Evolutionary conservation across 116 monocot genomes (phyloP).

Genomic region (Zostera marina): DNA sequence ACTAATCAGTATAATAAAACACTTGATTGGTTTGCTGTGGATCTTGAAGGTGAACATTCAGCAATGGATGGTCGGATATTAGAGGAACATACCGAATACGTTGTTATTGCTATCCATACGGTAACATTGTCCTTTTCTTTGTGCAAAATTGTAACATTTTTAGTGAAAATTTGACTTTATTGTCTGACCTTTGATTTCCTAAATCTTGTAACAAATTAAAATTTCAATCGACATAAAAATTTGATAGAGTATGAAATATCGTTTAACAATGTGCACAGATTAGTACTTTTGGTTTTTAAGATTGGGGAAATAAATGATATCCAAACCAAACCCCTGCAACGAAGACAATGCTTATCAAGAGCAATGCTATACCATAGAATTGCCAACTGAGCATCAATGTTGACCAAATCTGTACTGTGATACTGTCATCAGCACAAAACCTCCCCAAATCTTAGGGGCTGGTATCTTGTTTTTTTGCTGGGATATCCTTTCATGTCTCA

Average conservation of each 20-base stretch:
- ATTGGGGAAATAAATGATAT: too few relatives aligned
- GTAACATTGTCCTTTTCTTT: slow-evolving; percentile 23
- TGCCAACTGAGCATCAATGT: too few relatives aligned
- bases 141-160: neutral
- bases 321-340: too few relatives aligned
- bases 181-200: neutral
- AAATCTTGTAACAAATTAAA: neutral
- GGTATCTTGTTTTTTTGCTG: too few relatives aligned
- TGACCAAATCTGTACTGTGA: too few relatives aligned
- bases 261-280: neutral
- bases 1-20: slow-evolving; percentile 37
- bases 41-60: slow-evolving; percentile 96
- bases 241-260: neutral
- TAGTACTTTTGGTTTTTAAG: too few relatives aligned
- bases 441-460: too few relatives aligned
- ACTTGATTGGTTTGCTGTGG: slow-evolving; percentile 91
- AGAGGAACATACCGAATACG: slow-evolving; percentile 93
- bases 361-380: too few relatives aligned
- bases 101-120: slow-evolving; percentile 85
- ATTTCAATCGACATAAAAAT: neutral
- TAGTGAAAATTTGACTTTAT: neutral
- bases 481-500: too few relatives aligned
- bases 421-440: too few relatives aligned
- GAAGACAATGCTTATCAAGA: too few relatives aligned
- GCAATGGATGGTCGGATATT: slow-evolving; percentile 93